Evolutionary conservation across 1,284 basidiomycete species (phyloP).

Genomic region (Tetrapyrgos nigripes): DNA sequence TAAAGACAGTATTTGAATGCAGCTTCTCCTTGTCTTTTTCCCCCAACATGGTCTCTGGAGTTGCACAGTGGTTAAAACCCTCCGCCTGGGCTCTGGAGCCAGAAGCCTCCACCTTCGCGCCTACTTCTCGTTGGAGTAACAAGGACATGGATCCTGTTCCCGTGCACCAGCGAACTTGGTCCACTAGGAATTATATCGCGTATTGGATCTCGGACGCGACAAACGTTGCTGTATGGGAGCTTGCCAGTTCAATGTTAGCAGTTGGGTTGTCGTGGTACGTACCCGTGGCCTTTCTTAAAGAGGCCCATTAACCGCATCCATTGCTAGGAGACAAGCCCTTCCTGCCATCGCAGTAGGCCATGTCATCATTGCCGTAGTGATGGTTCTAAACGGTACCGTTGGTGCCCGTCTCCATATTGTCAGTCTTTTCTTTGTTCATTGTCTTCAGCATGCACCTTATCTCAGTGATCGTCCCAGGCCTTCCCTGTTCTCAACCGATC

Average conservation of each 20-base stretch:
- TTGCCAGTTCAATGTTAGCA: constrained; percentile 54
- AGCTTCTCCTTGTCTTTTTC: background rate
- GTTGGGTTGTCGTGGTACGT: constrained; percentile 57
- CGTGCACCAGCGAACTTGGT: constrained; percentile 53
- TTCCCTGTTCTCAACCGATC: constrained; percentile 80
- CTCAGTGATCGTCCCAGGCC: constrained; percentile 21
- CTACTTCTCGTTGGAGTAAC: constrained; percentile 52
- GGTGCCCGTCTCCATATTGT: constrained; percentile 65
- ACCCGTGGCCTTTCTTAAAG: background rate
- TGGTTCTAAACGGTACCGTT: constrained; percentile 73
- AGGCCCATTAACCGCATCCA: background rate
- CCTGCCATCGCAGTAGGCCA: constrained; percentile 70
- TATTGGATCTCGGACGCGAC: constrained; percentile 57
- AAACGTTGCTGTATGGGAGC: constrained; percentile 39
- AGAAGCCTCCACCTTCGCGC: constrained; percentile 10
- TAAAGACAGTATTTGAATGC: too few relatives aligned
- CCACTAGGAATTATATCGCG: constrained; percentile 49
- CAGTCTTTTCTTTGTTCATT: background rate
- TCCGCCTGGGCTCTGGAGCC: constrained; percentile 12
- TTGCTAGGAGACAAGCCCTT: constrained; percentile 60
- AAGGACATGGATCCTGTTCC: constrained; percentile 66
- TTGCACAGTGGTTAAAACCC: constrained; percentile 10
- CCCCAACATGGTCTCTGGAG: background rate
- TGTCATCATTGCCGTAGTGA: constrained; percentile 59
- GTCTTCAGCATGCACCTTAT: background rate